Conservation (phyloP, 257 asterid genomes). For the Nicotiana sylvestris region DNA sequence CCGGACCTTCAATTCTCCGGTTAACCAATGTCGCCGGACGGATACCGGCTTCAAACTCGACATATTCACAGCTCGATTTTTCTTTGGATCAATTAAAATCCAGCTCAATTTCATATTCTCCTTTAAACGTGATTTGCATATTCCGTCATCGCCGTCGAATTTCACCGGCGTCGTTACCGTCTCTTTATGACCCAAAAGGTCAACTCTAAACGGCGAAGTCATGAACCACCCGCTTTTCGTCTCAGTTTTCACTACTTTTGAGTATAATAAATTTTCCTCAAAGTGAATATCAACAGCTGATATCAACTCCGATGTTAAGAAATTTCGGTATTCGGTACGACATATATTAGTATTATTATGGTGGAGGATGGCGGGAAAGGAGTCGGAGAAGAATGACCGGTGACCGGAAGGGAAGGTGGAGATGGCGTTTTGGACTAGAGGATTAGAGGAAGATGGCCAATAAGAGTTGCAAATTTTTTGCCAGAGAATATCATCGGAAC, state of each 20-base stretch:
- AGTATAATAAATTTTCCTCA: slow-evolving; percentile 37
- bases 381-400: slow-evolving; percentile 59
- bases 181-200: slow-evolving; percentile 46
- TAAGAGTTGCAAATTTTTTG: slow-evolving; percentile 41
- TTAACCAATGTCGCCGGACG: slow-evolving; percentile 62
- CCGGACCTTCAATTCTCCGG: slow-evolving; percentile 48
- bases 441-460: slow-evolving; percentile 69
- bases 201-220: slow-evolving; percentile 54
- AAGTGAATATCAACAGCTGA: slow-evolving; percentile 70
- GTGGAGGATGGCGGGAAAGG: slow-evolving; percentile 39
- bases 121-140: slow-evolving; percentile 27
- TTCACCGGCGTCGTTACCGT: slow-evolving; percentile 38
- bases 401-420: slow-evolving; percentile 52
- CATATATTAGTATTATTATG: no score
- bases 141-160: slow-evolving; percentile 39
- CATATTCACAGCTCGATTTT: slow-evolving; percentile 51
- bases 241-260: slow-evolving; percentile 39
- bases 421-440: slow-evolving; percentile 25
- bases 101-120: slow-evolving; percentile 56
- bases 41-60: slow-evolving; percentile 56
- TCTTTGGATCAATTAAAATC: slow-evolving; percentile 57
- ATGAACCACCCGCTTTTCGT: slow-evolving; percentile 55
- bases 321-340: neutral
- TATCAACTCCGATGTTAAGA: slow-evolving; percentile 24
- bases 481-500: slow-evolving; percentile 57